A percentile compares a stretch with the other conserved stretches of the same genome.
These are phyloP conservation scores for Stygiomarasmius scandens DNA, from an alignment of 1,284 basidiomycete species.

Conservation along the genomic window DNA sequence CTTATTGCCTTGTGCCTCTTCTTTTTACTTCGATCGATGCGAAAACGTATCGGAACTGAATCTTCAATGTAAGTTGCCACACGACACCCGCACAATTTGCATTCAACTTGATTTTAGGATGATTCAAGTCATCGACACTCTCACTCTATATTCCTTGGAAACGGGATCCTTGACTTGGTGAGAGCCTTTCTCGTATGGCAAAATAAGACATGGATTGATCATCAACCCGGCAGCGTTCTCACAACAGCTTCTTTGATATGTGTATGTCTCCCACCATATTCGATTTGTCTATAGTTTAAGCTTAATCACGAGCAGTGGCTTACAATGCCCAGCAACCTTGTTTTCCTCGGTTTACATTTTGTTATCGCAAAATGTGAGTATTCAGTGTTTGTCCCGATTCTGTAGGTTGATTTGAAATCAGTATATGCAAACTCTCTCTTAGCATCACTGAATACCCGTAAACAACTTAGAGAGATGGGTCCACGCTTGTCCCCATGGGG, in stretches of 20 bases:
- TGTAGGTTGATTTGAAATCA: no score
- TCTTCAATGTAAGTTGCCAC: constrained; percentile 15
- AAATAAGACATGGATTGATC: neutral
- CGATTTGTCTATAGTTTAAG: neutral
- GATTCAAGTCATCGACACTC: constrained; percentile 49
- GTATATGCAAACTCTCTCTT: constrained; percentile 19
- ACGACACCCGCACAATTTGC: constrained; percentile 2
- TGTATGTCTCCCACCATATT: constrained; percentile 34
- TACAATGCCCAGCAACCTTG: constrained; percentile 20
- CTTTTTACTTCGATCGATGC: constrained; percentile 42
- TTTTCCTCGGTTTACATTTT: constrained; percentile 25
- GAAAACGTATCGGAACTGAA: constrained; percentile 19
- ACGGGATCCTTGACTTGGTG: constrained; percentile 54
- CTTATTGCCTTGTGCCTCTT: constrained; percentile 50
- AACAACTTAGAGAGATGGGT: constrained; percentile 11
- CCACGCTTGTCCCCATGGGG: constrained; percentile 9
- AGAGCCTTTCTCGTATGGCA: constrained; percentile 3
- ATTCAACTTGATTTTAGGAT: constrained; percentile 34
- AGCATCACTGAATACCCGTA: constrained; percentile 15
- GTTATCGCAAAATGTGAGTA: constrained; percentile 24
- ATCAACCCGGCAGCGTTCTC: constrained; percentile 30
- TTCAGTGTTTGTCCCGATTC: no score
- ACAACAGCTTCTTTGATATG: constrained; percentile 44
- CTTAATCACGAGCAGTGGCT: constrained; percentile 18
- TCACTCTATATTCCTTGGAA: constrained; percentile 57